Conservation (phyloP, 306 rosid species). For the barrel medic (Medicago truncatula) region DNA sequence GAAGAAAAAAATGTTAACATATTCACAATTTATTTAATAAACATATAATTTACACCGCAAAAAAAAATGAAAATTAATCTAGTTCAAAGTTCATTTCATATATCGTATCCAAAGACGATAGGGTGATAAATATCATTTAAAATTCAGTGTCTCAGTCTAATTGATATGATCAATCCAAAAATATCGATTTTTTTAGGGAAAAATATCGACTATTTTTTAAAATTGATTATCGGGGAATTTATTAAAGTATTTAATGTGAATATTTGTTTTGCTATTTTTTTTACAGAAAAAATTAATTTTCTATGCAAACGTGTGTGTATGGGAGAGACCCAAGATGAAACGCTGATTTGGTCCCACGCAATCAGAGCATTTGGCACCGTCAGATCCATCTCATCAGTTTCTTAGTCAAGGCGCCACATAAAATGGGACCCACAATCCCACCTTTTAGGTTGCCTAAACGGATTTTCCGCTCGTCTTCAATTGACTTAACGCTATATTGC, state of each 20-base stretch:
- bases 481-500: background rate
- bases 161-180: too few relatives aligned
- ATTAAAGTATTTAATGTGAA: too few relatives aligned
- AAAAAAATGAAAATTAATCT: too few relatives aligned
- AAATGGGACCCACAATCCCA: constrained; percentile 27
- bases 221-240: too few relatives aligned
- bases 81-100: too few relatives aligned
- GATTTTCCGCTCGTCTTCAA: background rate
- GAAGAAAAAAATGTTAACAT: too few relatives aligned
- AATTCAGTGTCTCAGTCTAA: too few relatives aligned
- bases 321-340: background rate
- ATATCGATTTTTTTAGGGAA: too few relatives aligned
- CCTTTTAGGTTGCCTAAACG: background rate
- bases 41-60: too few relatives aligned
- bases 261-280: background rate
- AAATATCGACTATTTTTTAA: too few relatives aligned
- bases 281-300: background rate
- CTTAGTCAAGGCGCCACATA: constrained; percentile 10
- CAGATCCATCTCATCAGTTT: constrained; percentile 8
- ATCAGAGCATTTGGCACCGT: constrained; percentile 25
- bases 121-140: too few relatives aligned
- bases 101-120: too few relatives aligned
- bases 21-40: background rate
- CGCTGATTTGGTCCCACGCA: background rate
- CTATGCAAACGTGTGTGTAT: background rate